Evolutionary conservation across 768 basidiomycete genomes (phyloP), one percentile per base, ranked within the genome.

Genomic region (Lactarius trivialis): DNA sequence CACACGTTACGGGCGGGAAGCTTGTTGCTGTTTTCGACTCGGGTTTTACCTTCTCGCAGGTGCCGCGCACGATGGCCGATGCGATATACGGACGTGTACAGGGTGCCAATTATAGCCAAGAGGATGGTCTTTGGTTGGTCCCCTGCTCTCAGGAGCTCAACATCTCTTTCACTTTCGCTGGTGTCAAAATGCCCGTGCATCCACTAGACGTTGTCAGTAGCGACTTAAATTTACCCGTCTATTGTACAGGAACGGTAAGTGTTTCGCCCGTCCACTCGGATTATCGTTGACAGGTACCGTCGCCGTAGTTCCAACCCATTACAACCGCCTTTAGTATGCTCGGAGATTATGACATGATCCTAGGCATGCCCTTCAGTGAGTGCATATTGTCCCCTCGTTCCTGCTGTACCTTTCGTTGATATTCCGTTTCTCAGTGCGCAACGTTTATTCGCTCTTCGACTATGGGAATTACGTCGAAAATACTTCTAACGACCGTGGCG

Each of bases 361-460:
- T 91, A 54, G 89, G 89, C 65, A 89, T 90, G 88, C 81, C 80
- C 58, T 89, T 91, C 76, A 60, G 89, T 91, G 73, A 67, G 87
- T 73, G 4, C 8, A 39, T 39, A 36, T 32, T 9, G 55, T 33
- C 21, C 3, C 19, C 19, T 34, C 39, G 41, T 11, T n/a, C 26
- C 14, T 57, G 36, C 43, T 30, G 33, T 30, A 8, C 26, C 6
- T 50, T 66, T 19, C 68, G 63, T 24, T 26, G 5, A 19, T 54
- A 8, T 9, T 36, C 11, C 24, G 12, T 48, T 53, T 36, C 68
- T 37, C 65, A 91, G 90, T 92, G 64, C 86, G 90, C 15, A 92
- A 90, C 68, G 75, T 79, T 1, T 91, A 92, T 71, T 81, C 84
- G 4, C 78, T 90, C 11, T 76, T 91, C 55, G 80, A 88, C 72